phyloP scores from a whole-genome alignment of 805 yeast species.

The Candida tammaniensis region DNA sequence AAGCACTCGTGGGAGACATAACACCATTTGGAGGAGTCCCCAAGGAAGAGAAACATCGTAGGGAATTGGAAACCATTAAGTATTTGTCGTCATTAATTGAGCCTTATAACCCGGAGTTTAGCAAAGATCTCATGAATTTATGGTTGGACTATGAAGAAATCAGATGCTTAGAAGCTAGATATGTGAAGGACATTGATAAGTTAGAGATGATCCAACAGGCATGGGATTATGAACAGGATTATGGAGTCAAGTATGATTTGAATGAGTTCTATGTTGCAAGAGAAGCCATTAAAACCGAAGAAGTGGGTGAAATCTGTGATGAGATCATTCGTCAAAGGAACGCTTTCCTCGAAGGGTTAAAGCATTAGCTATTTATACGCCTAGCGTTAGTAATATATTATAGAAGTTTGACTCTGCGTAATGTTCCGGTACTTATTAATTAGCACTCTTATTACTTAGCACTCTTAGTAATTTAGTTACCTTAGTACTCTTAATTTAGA shows the following conservation, averaged over 20 bases:
- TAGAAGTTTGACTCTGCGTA: too few species aligned
- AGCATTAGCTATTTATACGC: too few species aligned
- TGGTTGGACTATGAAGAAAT: conserved; percentile 92
- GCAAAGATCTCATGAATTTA: conserved; percentile 61
- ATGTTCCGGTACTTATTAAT: too few species aligned
- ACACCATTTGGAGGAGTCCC: conserved; percentile 70
- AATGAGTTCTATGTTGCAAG: conserved; percentile 68
- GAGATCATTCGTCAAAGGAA: conserved; percentile 30
- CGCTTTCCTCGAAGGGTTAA: conserved; percentile 10
- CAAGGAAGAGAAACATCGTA: conserved; percentile 77
- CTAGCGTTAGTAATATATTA: too few species aligned
- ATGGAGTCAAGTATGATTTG: conserved; percentile 55
- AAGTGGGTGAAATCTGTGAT: conserved; percentile 67
- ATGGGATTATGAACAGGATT: conserved; percentile 75
- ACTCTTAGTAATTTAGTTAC: too few species aligned
- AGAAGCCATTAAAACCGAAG: conserved; percentile 62
- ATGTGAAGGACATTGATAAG: conserved; percentile 93
- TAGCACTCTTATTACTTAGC: too few species aligned
- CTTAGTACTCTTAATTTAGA: too few species aligned
- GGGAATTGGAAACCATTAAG: conserved; percentile 72
- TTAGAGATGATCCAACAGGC: conserved; percentile 82
- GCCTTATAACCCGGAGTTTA: conserved; percentile 62
- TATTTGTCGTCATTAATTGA: conserved; percentile 59
- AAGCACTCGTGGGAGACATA: conserved; percentile 89
- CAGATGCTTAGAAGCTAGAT: conserved; percentile 75